A percentile compares a stretch with the other conserved stretches of the same genome.
These are phyloP conservation scores for Colletotrichum sp. DNA, from an alignment of 2,329 filamentous ascomycete species.

Conservation along the genomic window DNA sequence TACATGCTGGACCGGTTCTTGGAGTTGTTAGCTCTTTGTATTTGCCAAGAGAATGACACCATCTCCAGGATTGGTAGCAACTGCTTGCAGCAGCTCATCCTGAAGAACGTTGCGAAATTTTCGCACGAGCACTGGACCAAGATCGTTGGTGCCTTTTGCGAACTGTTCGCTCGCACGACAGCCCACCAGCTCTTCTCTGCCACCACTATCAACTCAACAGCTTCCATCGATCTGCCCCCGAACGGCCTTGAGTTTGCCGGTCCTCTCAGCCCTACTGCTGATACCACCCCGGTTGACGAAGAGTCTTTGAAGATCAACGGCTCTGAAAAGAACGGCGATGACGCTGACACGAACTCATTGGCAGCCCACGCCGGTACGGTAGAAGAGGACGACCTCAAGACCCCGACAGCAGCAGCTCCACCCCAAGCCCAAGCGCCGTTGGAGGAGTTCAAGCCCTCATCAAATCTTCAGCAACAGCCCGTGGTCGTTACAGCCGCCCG, in stretches of 20 bases:
- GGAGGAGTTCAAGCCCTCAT: constrained; percentile 86
- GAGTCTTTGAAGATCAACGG: constrained; percentile 69
- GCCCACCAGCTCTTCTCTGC: constrained; percentile 95
- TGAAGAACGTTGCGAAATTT: constrained; percentile 97
- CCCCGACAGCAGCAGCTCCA: constrained; percentile 30
- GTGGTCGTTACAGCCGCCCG: constrained; percentile 92
- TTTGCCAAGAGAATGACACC: constrained; percentile 99
- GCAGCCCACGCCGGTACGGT: constrained; percentile 29
- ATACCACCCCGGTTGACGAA: constrained; percentile 48
- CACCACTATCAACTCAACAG: constrained; percentile 60
- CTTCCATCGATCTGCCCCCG: constrained; percentile 54
- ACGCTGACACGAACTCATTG: constrained; percentile 32
- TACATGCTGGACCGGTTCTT: constrained; percentile 99
- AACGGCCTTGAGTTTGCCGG: constrained; percentile 59
- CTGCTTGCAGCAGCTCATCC: constrained; percentile 92
- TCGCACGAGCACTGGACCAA: constrained; percentile 86
- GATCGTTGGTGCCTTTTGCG: constrained; percentile 94
- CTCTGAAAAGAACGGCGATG: constrained; percentile 44
- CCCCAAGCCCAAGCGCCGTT: constrained; percentile 53
- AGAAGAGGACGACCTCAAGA: constrained; percentile 39
- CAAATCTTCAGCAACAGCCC: constrained; percentile 82
- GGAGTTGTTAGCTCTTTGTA: constrained; percentile 91
- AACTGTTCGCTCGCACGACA: constrained; percentile 93
- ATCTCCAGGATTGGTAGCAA: constrained; percentile 98
- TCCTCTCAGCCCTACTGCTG: constrained; percentile 44